Conservation (phyloP, 192 early-diverging fungal species). For the Podila clonocystis region DNA sequence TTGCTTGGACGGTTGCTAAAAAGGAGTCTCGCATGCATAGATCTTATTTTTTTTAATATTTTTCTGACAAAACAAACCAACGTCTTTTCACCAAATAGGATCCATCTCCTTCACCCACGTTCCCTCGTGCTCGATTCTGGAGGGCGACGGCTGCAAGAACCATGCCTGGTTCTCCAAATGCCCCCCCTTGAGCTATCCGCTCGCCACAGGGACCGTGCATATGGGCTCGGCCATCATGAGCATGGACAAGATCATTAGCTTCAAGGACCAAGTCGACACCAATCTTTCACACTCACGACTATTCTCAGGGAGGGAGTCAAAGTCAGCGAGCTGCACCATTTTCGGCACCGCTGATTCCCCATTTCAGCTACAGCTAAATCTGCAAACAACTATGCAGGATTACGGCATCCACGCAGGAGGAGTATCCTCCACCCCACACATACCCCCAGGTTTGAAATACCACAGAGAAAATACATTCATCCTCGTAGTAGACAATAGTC, state of each 20-base stretch:
- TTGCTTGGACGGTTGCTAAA: too few species aligned
- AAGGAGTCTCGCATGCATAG: too few species aligned
- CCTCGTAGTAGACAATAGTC: too few species aligned
- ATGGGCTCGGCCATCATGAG: constrained; percentile 32
- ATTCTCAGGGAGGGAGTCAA: constrained; percentile 32
- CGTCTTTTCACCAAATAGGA: constrained; percentile 16
- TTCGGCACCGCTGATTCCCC: neutral
- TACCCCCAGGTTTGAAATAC: too few species aligned
- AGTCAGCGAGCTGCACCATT: constrained; percentile 31
- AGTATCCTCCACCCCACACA: too few species aligned
- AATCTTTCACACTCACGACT: constrained; percentile 52
- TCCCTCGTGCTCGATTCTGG: constrained; percentile 41
- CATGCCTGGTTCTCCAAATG: constrained; percentile 38
- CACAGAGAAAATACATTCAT: too few species aligned
- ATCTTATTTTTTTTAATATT: too few species aligned
- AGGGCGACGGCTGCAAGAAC: constrained; percentile 45
- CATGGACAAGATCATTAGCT: constrained; percentile 36
- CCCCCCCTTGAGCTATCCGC: constrained; percentile 14
- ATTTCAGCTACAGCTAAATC: too few species aligned
- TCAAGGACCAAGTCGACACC: constrained; percentile 33
- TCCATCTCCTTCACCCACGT: constrained; percentile 49
- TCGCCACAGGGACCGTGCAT: constrained; percentile 27
- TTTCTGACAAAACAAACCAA: too few species aligned
- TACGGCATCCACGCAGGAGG: too few species aligned
- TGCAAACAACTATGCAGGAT: too few species aligned